A percentile compares a stretch with the other conserved stretches of the same genome.
phyloP scores from a whole-genome alignment of 176 grass and related monocot genomes.

The Aegilops bicornis region DNA sequence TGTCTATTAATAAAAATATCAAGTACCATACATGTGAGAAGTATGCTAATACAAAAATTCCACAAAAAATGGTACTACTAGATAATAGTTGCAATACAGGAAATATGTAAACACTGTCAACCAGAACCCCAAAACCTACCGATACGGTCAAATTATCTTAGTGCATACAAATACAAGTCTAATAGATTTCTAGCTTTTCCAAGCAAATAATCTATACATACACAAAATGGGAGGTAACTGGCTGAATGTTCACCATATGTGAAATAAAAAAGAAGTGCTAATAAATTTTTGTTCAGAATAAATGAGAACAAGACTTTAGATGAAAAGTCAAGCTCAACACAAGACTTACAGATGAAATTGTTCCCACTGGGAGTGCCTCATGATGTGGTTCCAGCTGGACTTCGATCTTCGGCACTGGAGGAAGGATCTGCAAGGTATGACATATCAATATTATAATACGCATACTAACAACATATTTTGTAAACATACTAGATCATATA shows the following conservation, averaged over 20 bases:
- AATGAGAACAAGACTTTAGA: neutral
- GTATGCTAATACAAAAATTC: constrained; percentile 9
- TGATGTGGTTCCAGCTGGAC: constrained; percentile 75
- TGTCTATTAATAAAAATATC: neutral
- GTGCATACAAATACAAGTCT: neutral
- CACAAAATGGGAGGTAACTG: neutral
- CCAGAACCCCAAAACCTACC: neutral
- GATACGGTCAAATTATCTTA: neutral
- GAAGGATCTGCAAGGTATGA: constrained; percentile 54
- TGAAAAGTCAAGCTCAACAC: neutral
- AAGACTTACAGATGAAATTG: constrained; percentile 70
- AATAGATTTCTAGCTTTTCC: constrained; percentile 11
- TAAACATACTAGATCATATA: neutral
- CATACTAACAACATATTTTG: neutral
- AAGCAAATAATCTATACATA: neutral
- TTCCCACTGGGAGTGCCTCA: constrained; percentile 67
- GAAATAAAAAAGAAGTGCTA: constrained; percentile 7
- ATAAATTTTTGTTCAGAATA: neutral
- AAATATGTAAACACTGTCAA: neutral
- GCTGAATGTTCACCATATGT: constrained; percentile 14
- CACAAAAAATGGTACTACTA: neutral
- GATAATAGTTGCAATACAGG: neutral
- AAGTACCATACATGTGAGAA: neutral
- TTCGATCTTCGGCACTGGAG: constrained; percentile 78
- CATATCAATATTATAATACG: constrained; percentile 10